Base-by-base conservation (phyloP, 2,329 filamentous ascomycete species). In the Penicillium sp. region DNA sequence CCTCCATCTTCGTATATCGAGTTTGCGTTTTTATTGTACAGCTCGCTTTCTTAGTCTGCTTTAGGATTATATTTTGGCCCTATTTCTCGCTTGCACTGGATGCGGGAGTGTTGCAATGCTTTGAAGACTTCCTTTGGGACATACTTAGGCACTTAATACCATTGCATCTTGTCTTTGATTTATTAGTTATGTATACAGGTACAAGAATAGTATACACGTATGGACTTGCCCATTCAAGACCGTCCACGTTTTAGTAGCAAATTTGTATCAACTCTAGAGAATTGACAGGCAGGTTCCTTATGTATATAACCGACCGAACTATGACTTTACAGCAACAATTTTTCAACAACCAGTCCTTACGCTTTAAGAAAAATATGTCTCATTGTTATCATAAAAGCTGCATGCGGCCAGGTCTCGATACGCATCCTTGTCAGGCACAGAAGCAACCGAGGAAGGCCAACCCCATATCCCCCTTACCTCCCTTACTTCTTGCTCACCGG, bases 401-500 rank as follows among this genome's bases (percentile, higher is more conserved):
- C 45, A 36, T 41, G 35, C 26, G 17, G 11, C 17, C 19, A 37
- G 1, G n/a, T 14, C n/a, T 31, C 12, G 5, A 30, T 19, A 25
- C 17, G 17, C 17, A 47, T 37, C 7, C 16, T 28, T 30, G 2
- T 33, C 16, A 26, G 10, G 25, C n/a, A 50, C 19, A 30, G 10
- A 50, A 25, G 36, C 8, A 51, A 22, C 19, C 16, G 26, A 45
- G 19, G 16, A n/a, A 12, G 12, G 30, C 40, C 33, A 46, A 46
- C 28, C 17, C 14, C 40, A 43, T 25, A 10, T 16, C 9, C 3
- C n/a, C 25, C n/a, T 6, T 17, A 0, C 14, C 8, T 22, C 38
- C 42, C 37, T 36, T 48, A 45, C 38, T 59, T 69, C 57, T 67
- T 67, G 66, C 73, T 71, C 43, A 76, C 72, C 14, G 77, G 76